Conservation (phyloP, 1,284 basidiomycete species). For the Thecaphora thlaspeos region DNA sequence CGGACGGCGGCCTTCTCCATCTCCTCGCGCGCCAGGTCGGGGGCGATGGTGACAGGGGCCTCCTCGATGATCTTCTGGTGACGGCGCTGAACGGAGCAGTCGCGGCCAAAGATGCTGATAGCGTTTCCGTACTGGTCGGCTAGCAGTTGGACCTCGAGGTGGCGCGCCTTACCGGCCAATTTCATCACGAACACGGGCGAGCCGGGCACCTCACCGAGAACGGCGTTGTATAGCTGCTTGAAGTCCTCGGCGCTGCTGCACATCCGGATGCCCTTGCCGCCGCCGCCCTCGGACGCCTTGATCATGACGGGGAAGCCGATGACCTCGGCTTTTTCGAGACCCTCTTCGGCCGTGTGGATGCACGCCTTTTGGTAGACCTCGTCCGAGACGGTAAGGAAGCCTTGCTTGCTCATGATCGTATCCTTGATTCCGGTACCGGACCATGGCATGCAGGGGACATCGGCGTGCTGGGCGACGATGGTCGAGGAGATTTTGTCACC, state of each 20-base stretch:
- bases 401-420: slow-evolving; percentile 78
- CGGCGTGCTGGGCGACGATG: slow-evolving; percentile 93
- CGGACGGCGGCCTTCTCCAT: slow-evolving; percentile 99
- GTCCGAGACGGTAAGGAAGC: slow-evolving; percentile 91
- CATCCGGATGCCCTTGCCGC: slow-evolving; percentile 77
- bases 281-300: slow-evolving; percentile 98
- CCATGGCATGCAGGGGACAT: slow-evolving; percentile 99
- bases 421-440: slow-evolving; percentile 92
- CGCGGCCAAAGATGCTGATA: slow-evolving; percentile 97
- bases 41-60: slow-evolving; percentile 94
- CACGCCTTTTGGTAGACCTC: slow-evolving; percentile 87
- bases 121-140: slow-evolving; percentile 99
- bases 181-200: slow-evolving; percentile 99
- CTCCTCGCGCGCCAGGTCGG: slow-evolving; percentile 71
- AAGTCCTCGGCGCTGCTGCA: slow-evolving; percentile 69
- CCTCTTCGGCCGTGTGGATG: slow-evolving; percentile 84
- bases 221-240: slow-evolving; percentile 89
- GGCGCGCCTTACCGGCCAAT: slow-evolving; percentile 92
- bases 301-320: slow-evolving; percentile 99
- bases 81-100: slow-evolving; percentile 98
- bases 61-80: slow-evolving; percentile 99
- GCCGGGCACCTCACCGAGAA: slow-evolving; percentile 89
- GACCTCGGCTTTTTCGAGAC: slow-evolving; percentile 75
- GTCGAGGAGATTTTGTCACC: slow-evolving; percentile 99
- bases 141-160: slow-evolving; percentile 95